Conservation (phyloP, 306 rosid species). For the Vicia faba region DNA sequence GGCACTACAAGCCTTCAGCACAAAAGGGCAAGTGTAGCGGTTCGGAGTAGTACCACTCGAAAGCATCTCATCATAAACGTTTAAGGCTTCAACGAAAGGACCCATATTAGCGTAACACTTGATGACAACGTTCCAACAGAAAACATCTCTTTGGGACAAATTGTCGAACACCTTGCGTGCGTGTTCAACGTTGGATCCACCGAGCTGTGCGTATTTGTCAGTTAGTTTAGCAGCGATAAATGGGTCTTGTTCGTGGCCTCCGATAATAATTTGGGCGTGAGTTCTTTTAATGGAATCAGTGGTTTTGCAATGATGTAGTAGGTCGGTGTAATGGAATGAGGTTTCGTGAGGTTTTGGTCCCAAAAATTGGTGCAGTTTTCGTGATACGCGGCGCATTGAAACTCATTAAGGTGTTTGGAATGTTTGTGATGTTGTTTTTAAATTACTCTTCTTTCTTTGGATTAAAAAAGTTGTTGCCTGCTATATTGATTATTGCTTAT, state of each 20-base stretch:
- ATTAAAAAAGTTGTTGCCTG: too few species aligned
- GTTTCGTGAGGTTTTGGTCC: slow-evolving; percentile 36
- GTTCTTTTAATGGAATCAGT: slow-evolving; percentile 39
- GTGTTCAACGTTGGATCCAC: slow-evolving; percentile 34
- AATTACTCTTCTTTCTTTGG: too few species aligned
- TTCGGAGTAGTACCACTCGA: slow-evolving; percentile 46
- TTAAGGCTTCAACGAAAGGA: slow-evolving; percentile 60
- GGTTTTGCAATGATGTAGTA: slow-evolving; percentile 50
- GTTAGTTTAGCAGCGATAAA: slow-evolving; percentile 60
- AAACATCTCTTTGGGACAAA: slow-evolving; percentile 68
- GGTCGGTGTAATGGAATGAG: slow-evolving; percentile 46
- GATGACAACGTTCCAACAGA: slow-evolving; percentile 72
- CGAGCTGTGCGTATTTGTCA: slow-evolving; percentile 46
- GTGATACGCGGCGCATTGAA: slow-evolving; percentile 44
- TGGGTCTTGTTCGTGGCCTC: slow-evolving; percentile 58
- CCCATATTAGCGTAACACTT: slow-evolving; percentile 69
- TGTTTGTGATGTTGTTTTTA: background rate
- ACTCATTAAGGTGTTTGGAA: slow-evolving; percentile 17
- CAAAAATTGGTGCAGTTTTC: slow-evolving; percentile 33
- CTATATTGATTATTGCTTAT: too few species aligned
- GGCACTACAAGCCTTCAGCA: slow-evolving; percentile 73
- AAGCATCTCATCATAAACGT: slow-evolving; percentile 55
- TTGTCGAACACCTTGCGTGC: slow-evolving; percentile 75
- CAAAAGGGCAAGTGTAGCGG: slow-evolving; percentile 68
- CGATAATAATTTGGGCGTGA: slow-evolving; percentile 64